A percentile compares a stretch with the other conserved stretches of the same genome.
phyloP scores from a whole-genome alignment of 78 protist species.

The Mastigamoeba balamuthi region DNA sequence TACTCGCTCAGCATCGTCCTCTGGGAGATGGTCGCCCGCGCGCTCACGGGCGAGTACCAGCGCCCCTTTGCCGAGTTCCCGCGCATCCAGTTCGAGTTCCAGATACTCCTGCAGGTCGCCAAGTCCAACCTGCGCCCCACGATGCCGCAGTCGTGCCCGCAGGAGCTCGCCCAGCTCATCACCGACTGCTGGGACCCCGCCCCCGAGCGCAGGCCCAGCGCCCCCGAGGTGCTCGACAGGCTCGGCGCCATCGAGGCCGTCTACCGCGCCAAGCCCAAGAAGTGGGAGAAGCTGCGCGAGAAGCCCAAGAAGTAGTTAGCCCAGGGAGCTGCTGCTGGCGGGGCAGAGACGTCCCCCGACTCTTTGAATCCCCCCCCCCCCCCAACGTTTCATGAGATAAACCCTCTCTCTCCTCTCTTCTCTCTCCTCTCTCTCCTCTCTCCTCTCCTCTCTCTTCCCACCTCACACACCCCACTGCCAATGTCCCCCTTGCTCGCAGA shows the following conservation, averaged over 20 bases:
- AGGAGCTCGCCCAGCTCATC: conserved; percentile 27
- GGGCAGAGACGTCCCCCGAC: too few relatives aligned
- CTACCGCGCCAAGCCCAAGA: not conserved
- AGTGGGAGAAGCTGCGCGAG: not conserved
- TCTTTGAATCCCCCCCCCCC: too few relatives aligned
- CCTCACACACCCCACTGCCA: too few relatives aligned
- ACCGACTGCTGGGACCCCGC: conserved; percentile 20
- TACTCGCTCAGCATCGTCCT: conserved; percentile 35
- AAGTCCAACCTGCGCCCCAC: conserved; percentile 33
- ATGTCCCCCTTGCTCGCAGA: too few relatives aligned
- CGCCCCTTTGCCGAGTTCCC: conserved; percentile 42
- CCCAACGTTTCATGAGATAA: too few relatives aligned
- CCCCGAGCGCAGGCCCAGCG: conserved; percentile 38
- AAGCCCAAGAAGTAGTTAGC: not conserved
- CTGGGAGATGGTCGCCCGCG: conserved; percentile 33
- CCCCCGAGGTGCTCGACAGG: conserved; percentile 30
- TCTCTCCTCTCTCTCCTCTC: too few relatives aligned
- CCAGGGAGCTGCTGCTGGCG: too few relatives aligned
- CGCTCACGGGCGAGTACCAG: conserved; percentile 22
- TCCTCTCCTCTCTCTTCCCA: too few relatives aligned
- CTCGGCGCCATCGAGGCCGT: not conserved
- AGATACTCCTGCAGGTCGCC: conserved; percentile 26
- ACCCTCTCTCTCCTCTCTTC: too few relatives aligned
- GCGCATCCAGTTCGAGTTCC: conserved; percentile 44
- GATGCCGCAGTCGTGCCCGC: conserved; percentile 47